These are phyloP conservation scores for Colletotrichum camelliae DNA, from an alignment of 2,329 filamentous ascomycete species.

Conservation along the genomic window DNA sequence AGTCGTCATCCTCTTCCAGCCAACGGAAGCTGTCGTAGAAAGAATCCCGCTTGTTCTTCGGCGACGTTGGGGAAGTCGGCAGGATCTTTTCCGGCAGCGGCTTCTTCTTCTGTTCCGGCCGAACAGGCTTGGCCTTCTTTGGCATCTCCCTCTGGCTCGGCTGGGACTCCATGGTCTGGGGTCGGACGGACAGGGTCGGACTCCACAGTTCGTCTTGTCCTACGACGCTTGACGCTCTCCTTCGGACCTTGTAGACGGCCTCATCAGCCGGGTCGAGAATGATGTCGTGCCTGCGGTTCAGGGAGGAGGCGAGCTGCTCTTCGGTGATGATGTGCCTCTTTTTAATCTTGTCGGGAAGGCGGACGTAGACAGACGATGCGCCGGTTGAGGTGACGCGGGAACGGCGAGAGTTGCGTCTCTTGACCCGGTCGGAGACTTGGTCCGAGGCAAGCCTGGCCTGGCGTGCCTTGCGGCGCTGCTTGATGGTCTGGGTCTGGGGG, in stretches of 20 bases:
- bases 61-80: background rate
- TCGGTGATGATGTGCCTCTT: slow-evolving; percentile 73
- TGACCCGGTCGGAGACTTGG: slow-evolving; percentile 32
- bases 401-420: slow-evolving; percentile 34
- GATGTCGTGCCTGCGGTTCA: slow-evolving; percentile 52
- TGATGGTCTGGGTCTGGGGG: slow-evolving; percentile 23
- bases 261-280: slow-evolving; percentile 56
- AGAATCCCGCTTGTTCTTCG: slow-evolving; percentile 48
- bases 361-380: slow-evolving; percentile 69
- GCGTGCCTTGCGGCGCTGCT: slow-evolving; percentile 14
- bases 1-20: slow-evolving; percentile 74
- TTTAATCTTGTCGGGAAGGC: slow-evolving; percentile 75
- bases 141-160: slow-evolving; percentile 20
- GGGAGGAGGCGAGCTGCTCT: slow-evolving; percentile 69
- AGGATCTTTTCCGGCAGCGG: slow-evolving; percentile 21
- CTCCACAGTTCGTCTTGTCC: slow-evolving; percentile 34
- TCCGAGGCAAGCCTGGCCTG: slow-evolving; percentile 30
- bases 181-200: slow-evolving; percentile 31
- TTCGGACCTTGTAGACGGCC: slow-evolving; percentile 55
- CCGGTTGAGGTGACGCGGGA: slow-evolving; percentile 55
- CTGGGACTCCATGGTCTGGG: slow-evolving; percentile 31
- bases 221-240: slow-evolving; percentile 40
- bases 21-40: slow-evolving; percentile 74
- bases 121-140: background rate
- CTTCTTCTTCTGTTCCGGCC: slow-evolving; percentile 1